phyloP scores from a whole-genome alignment of 2,329 filamentous ascomycete species.

The Colletotrichum noveboracense region DNA sequence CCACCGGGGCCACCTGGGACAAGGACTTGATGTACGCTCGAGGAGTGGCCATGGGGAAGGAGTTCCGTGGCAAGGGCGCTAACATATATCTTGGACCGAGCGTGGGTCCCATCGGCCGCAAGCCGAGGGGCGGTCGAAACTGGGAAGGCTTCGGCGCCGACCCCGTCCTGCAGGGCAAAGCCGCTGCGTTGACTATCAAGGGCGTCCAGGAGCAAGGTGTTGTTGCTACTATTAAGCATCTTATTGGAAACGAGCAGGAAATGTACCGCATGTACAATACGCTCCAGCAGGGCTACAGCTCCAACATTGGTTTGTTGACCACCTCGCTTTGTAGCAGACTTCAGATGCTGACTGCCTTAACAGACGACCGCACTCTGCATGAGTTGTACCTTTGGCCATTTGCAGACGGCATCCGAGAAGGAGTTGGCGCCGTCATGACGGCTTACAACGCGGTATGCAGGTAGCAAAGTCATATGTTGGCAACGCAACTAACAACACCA shows the following conservation, averaged over 20 bases:
- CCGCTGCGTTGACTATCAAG: constrained; percentile 77
- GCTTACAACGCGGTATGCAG: constrained; percentile 68
- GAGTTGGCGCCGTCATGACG: constrained; percentile 89
- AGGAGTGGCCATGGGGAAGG: constrained; percentile 71
- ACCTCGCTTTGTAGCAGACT: no score
- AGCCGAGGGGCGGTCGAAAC: constrained; percentile 74
- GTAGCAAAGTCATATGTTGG: neutral
- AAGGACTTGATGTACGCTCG: constrained; percentile 74
- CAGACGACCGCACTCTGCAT: constrained; percentile 71
- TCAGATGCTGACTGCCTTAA: neutral
- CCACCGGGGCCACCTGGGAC: constrained; percentile 75
- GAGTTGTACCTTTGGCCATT: constrained; percentile 91
- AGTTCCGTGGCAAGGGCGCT: constrained; percentile 75
- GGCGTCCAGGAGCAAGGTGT: constrained; percentile 67
- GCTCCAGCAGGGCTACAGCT: constrained; percentile 61
- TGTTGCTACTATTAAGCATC: constrained; percentile 62
- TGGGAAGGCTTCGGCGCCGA: constrained; percentile 80
- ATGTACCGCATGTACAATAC: constrained; percentile 69
- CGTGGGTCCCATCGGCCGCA: constrained; percentile 74
- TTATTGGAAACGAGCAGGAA: constrained; percentile 62
- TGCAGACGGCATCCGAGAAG: constrained; percentile 77
- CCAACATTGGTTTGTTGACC: constrained; percentile 71
- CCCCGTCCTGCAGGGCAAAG: constrained; percentile 77
- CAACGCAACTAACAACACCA: neutral
- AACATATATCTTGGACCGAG: constrained; percentile 74